These are phyloP conservation scores for Spiromastix sp. DNA, from an alignment of 2,329 filamentous ascomycete genomes.

Conservation along the genomic window DNA sequence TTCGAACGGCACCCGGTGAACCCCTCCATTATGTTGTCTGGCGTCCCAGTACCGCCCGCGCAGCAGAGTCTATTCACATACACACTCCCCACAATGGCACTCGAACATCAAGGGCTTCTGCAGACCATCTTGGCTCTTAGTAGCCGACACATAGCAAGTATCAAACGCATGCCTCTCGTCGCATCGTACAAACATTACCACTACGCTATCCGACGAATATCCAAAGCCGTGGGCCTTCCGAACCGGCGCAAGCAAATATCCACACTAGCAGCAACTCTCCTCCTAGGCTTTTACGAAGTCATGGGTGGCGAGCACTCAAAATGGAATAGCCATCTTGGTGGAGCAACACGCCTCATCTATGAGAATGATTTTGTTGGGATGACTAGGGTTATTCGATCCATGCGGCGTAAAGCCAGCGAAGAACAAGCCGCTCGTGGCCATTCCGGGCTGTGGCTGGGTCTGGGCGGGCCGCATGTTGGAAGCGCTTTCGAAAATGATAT, in stretches of 20 bases:
- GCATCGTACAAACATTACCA: conserved; percentile 89
- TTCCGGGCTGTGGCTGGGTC: conserved; percentile 12
- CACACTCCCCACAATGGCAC: conserved; percentile 70
- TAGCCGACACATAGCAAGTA: conserved; percentile 76
- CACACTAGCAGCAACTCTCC: conserved; percentile 76
- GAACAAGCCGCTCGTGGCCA: conserved; percentile 21
- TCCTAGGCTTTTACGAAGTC: conserved; percentile 87
- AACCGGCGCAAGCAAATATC: conserved; percentile 62
- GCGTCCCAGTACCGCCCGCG: conserved; percentile 49
- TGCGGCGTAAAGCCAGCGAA: conserved; percentile 42
- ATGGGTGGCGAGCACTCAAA: conserved; percentile 91
- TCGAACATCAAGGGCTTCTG: conserved; percentile 75
- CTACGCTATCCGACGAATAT: conserved; percentile 67
- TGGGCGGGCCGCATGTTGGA: conserved; percentile 21
- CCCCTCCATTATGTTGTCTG: conserved; percentile 54
- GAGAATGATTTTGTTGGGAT: conserved; percentile 72
- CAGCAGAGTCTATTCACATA: conserved; percentile 56
- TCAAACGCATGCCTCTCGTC: conserved; percentile 63
- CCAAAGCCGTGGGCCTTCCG: conserved; percentile 61
- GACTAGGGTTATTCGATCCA: conserved; percentile 57
- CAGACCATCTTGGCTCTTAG: conserved; percentile 84
- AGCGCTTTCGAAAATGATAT: conserved; percentile 31
- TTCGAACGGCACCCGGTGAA: conserved; percentile 77
- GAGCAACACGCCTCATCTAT: conserved; percentile 68
- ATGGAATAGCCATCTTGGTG: conserved; percentile 87